Conservation (phyloP, 352 stramenopile genomes). For the Hyaloperonospora arabidopsidis region DNA sequence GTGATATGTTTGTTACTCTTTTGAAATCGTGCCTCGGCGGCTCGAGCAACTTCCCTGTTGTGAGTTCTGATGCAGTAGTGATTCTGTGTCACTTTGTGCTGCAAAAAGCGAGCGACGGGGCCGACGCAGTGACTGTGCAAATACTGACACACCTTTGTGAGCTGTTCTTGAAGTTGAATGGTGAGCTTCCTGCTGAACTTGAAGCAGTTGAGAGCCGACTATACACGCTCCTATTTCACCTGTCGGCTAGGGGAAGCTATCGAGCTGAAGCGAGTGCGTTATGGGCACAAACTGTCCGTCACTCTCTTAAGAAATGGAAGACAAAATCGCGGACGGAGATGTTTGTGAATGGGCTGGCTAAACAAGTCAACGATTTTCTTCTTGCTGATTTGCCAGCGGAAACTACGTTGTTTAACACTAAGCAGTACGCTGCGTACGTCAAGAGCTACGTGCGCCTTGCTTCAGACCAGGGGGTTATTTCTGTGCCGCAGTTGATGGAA, state of each 20-base stretch:
- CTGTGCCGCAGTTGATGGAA: slow-evolving; percentile 32
- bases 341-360: slow-evolving; percentile 45
- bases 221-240: slow-evolving; percentile 50
- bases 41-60: slow-evolving; percentile 32
- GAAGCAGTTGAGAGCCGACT: slow-evolving; percentile 46
- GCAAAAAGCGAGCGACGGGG: slow-evolving; percentile 33
- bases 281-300: slow-evolving; percentile 37
- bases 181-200: slow-evolving; percentile 40
- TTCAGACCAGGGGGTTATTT: slow-evolving; percentile 23
- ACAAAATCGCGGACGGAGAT: slow-evolving; percentile 15
- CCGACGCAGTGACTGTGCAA: slow-evolving; percentile 42
- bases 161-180: slow-evolving; percentile 45
- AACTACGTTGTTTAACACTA: slow-evolving; percentile 35
- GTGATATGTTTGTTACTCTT: slow-evolving; percentile 39
- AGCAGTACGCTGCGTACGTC: slow-evolving; percentile 41
- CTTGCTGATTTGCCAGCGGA: slow-evolving; percentile 23
- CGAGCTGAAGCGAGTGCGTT: slow-evolving; percentile 38
- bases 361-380: slow-evolving; percentile 45
- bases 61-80: slow-evolving; percentile 61
- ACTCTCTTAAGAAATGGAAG: slow-evolving; percentile 40
- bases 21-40: slow-evolving; percentile 51
- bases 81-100: slow-evolving; percentile 64
- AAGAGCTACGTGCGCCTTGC: slow-evolving; percentile 47
- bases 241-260: slow-evolving; percentile 45
- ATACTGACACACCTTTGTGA: slow-evolving; percentile 50